Evolutionary conservation across 1,284 basidiomycete genomes (phyloP).

Genomic region (Acaromyces ingoldii): DNA sequence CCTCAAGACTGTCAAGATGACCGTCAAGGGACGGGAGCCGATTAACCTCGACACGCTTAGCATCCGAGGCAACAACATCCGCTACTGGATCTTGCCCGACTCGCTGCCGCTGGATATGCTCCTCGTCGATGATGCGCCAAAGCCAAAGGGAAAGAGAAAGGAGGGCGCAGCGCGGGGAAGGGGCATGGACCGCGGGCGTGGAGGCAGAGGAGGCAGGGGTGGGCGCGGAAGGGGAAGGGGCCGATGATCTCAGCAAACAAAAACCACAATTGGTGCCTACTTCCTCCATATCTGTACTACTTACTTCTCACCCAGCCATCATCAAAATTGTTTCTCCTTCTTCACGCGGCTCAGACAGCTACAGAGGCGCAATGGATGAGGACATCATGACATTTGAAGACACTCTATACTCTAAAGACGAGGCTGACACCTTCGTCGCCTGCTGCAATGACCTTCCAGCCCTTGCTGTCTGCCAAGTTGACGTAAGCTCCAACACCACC

Average conservation of each 20-base stretch:
- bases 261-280: too few species aligned
- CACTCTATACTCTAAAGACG: conserved; percentile 44
- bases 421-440: conserved; percentile 50
- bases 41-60: conserved; percentile 56
- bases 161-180: conserved; percentile 19
- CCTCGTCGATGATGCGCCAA: conserved; percentile 93
- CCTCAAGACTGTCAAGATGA: conserved; percentile 94
- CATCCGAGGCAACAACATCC: conserved; percentile 55
- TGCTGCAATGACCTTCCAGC: conserved; percentile 48
- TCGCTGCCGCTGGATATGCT: conserved; percentile 92
- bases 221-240: conserved; percentile 36
- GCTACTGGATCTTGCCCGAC: conserved; percentile 92
- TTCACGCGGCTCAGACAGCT: background rate
- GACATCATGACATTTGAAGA: too few species aligned
- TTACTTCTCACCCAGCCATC: too few species aligned
- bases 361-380: background rate
- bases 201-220: conserved; percentile 24
- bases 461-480: conserved; percentile 22
- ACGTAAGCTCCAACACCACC: conserved; percentile 44
- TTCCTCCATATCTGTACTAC: too few species aligned
- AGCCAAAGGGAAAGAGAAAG: conserved; percentile 65
- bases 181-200: conserved; percentile 21
- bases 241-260: too few species aligned
- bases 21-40: conserved; percentile 77
- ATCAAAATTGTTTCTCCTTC: background rate